These are phyloP conservation scores for Biscogniauxia marginata DNA, from an alignment of 2,329 filamentous ascomycete species.

Conservation along the genomic window DNA sequence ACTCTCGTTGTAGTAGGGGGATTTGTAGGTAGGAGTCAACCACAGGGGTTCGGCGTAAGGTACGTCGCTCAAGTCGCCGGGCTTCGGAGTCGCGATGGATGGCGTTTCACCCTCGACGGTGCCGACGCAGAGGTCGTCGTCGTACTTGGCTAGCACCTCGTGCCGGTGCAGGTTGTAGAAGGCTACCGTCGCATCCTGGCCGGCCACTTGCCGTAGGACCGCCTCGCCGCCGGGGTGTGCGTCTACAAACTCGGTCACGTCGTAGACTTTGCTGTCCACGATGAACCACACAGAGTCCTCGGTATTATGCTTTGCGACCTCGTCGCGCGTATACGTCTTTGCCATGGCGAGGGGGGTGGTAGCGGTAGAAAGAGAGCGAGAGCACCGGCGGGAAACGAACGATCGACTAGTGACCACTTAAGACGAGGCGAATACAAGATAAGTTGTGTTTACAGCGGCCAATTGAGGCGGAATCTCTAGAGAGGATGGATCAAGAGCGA, in stretches of 20 bases:
- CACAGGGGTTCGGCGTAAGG: conserved; percentile 86
- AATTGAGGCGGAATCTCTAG: no score
- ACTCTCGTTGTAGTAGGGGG: conserved; percentile 76
- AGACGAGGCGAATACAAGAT: neutral
- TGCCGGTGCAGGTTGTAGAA: conserved; percentile 94
- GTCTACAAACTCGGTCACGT: conserved; percentile 80
- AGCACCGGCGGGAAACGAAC: neutral
- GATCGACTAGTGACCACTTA: neutral
- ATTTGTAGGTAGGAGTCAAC: conserved; percentile 74
- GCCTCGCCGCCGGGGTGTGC: conserved; percentile 81
- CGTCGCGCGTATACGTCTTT: conserved; percentile 56
- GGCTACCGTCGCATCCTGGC: conserved; percentile 74
- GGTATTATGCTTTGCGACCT: conserved; percentile 74
- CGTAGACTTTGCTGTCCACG: conserved; percentile 84
- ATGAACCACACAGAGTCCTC: conserved; percentile 80
- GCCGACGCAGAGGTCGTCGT: conserved; percentile 69
- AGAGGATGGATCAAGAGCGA: no score
- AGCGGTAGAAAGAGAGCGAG: neutral
- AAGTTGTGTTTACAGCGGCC: no score
- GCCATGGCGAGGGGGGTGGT: conserved; percentile 25
- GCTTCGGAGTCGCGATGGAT: conserved; percentile 66
- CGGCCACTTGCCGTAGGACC: conserved; percentile 77
- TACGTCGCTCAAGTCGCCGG: conserved; percentile 72
- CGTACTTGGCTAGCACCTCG: conserved; percentile 82
- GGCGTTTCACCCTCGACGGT: conserved; percentile 72